phyloP scores from a whole-genome alignment of 2,329 filamentous ascomycete species.

The Keithomyces neogunnii region DNA sequence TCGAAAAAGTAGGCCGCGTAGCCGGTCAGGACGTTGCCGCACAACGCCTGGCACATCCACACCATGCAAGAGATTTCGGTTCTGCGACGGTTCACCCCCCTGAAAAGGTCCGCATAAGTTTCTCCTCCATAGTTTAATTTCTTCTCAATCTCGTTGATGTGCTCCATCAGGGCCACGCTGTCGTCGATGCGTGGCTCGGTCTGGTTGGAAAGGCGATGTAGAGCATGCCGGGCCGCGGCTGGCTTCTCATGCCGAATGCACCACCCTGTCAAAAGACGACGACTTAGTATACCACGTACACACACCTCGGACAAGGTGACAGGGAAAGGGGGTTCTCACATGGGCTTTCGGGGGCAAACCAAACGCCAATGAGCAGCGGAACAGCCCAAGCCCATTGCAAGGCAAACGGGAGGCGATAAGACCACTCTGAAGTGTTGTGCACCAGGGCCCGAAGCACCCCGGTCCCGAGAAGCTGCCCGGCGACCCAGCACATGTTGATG shows the following conservation, averaged over 20 bases:
- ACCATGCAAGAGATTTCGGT: constrained; percentile 20
- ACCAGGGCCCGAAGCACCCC: constrained; percentile 27
- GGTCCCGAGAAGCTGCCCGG: constrained; percentile 29
- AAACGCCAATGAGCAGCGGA: constrained; percentile 25
- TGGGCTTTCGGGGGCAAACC: constrained; percentile 31
- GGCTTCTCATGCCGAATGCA: not conserved
- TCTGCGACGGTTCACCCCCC: constrained; percentile 16
- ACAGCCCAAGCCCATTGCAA: constrained; percentile 33
- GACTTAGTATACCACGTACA: not conserved
- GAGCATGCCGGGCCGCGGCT: not conserved
- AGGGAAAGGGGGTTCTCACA: constrained; percentile 14
- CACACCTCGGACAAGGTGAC: not conserved
- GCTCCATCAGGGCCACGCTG: constrained; percentile 31
- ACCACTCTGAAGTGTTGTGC: constrained; percentile 22
- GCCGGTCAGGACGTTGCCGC: constrained; percentile 13
- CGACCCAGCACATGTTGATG: constrained; percentile 33
- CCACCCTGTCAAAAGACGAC: not conserved
- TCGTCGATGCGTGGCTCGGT: constrained; percentile 30
- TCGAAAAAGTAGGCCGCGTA: constrained; percentile 32
- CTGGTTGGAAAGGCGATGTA: constrained; percentile 18
- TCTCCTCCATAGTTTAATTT: constrained; percentile 25
- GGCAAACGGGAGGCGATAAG: constrained; percentile 29
- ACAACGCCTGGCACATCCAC: constrained; percentile 18
- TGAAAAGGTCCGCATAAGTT: constrained; percentile 4
- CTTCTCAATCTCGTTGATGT: constrained; percentile 34